Evolutionary conservation across 441 rosid species (phyloP).

Genomic region (Erodium chrysanthum): DNA sequence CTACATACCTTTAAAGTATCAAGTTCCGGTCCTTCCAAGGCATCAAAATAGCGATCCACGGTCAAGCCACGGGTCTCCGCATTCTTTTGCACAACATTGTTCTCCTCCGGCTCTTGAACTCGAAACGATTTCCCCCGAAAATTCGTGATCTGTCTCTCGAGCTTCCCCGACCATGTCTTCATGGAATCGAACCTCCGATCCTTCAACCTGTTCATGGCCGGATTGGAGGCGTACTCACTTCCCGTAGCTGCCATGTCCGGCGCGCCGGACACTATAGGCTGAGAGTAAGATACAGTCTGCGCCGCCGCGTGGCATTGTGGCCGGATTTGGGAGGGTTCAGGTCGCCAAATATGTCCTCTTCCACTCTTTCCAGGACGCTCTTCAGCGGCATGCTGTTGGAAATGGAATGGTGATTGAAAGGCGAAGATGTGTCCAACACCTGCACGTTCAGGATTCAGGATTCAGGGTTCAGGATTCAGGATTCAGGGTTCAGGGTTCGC

Average conservation of each 20-base stretch:
- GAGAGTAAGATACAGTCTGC: slow-evolving; percentile 35
- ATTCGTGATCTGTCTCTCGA: slow-evolving; percentile 55
- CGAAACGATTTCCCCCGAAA: slow-evolving; percentile 42
- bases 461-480: too few species aligned
- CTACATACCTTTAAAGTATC: slow-evolving; percentile 61
- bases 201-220: slow-evolving; percentile 29
- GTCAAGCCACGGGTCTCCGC: slow-evolving; percentile 41
- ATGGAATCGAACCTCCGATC: slow-evolving; percentile 59
- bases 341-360: slow-evolving; percentile 18
- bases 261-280: slow-evolving; percentile 35
- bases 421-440: too few species aligned
- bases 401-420: not conserved
- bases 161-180: slow-evolving; percentile 80
- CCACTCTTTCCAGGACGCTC: slow-evolving; percentile 10
- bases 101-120: slow-evolving; percentile 20
- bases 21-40: slow-evolving; percentile 75
- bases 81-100: slow-evolving; percentile 10
- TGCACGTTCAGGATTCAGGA: too few species aligned
- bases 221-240: not conserved
- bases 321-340: slow-evolving; percentile 8
- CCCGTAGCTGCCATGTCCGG: slow-evolving; percentile 3
- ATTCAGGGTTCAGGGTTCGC: too few species aligned
- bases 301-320: slow-evolving; percentile 12
- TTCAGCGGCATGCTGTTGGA: slow-evolving; percentile 47
- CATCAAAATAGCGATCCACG: slow-evolving; percentile 64